phyloP scores from a whole-genome alignment of 495 filamentous ascomycete genomes.

The Aspergillus sclerotiicarbonarius region DNA sequence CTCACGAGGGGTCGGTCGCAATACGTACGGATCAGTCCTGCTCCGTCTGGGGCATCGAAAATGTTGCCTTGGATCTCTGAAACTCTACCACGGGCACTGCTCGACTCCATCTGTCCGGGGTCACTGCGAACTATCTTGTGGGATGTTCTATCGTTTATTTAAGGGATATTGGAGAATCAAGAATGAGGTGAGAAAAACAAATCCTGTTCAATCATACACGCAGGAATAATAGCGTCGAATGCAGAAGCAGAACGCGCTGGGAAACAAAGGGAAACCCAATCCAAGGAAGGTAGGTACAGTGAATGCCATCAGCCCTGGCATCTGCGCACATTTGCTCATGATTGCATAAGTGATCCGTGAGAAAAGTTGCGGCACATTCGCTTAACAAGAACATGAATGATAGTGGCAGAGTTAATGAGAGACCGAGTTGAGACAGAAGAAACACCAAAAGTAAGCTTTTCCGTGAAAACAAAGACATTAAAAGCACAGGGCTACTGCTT shows the following conservation, averaged over 20 bases:
- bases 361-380: background rate
- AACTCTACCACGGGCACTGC: conserved; percentile 4
- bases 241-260: background rate
- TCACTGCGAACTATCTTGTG: background rate
- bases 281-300: background rate
- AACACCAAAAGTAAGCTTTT: background rate
- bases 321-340: background rate
- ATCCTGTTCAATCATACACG: background rate
- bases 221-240: background rate
- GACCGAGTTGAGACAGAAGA: background rate
- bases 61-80: conserved; percentile 39
- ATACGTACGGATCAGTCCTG: conserved; percentile 44
- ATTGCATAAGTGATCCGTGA: background rate
- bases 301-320: background rate
- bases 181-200: background rate
- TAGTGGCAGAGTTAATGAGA: background rate
- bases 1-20: background rate
- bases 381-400: background rate
- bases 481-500: background rate
- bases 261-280: background rate
- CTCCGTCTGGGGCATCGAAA: conserved; percentile 42
- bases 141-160: background rate
- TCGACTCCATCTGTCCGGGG: too few species aligned
- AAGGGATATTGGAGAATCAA: background rate
- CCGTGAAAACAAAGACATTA: background rate